phyloP scores from a whole-genome alignment of 495 filamentous ascomycete genomes.

The Apiosordaria backusii region DNA sequence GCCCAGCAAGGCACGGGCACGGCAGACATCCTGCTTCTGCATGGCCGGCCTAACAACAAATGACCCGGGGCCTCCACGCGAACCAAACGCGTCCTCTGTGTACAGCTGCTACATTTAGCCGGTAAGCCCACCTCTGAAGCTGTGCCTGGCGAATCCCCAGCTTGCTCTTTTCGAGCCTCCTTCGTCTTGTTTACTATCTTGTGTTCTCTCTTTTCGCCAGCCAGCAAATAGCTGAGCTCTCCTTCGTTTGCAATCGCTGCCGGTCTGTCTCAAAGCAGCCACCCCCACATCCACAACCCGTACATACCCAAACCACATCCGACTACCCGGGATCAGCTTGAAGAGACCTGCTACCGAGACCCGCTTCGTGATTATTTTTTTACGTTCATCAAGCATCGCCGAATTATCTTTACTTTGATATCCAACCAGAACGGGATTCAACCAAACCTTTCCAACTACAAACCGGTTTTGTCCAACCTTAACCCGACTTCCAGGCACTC shows the following conservation, averaged over 20 bases:
- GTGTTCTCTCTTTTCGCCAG: neutral
- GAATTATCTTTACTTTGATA: neutral
- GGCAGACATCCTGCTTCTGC: slow-evolving; percentile 19
- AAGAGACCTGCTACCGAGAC: neutral
- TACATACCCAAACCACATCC: neutral
- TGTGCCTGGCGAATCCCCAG: slow-evolving; percentile 13
- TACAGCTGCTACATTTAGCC: slow-evolving; percentile 26
- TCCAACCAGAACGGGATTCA: neutral
- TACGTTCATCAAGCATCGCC: neutral
- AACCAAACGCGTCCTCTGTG: slow-evolving; percentile 21
- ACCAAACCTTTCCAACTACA: slow-evolving; percentile 3
- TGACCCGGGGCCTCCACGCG: slow-evolving; percentile 22
- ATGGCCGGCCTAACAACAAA: slow-evolving; percentile 23
- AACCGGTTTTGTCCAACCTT: neutral
- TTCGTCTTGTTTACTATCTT: slow-evolving; percentile 6
- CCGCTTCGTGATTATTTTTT: neutral
- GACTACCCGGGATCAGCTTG: neutral
- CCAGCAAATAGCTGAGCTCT: neutral
- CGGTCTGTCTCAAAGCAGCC: neutral
- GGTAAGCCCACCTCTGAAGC: slow-evolving; percentile 18
- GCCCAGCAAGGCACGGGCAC: slow-evolving; percentile 23
- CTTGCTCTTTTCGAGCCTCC: slow-evolving; percentile 9
- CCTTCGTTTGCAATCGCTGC: neutral
- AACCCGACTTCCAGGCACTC: neutral
- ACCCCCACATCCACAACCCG: neutral